phyloP scores from a whole-genome alignment of 1,284 basidiomycete species.

The Testicularia cyperi region DNA sequence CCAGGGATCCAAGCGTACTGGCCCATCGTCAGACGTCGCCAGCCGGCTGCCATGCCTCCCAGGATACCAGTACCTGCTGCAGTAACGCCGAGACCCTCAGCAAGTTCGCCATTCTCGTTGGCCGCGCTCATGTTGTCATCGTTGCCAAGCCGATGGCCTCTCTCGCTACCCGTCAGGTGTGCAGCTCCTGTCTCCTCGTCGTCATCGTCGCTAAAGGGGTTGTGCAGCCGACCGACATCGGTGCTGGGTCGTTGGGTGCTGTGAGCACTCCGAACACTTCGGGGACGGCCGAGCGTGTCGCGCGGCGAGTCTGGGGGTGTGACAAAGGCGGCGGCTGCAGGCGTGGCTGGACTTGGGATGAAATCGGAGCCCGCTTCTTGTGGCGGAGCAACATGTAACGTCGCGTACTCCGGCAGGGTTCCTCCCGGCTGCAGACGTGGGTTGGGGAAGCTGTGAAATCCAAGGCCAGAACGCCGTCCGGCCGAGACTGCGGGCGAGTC shows the following conservation, averaged over 20 bases:
- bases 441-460: too few species aligned
- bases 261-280: background rate
- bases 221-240: conserved; percentile 1
- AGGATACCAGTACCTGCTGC: conserved; percentile 31
- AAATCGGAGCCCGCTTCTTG: background rate
- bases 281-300: conserved; percentile 2
- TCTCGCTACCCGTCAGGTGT: background rate
- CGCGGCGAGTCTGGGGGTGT: conserved; percentile 21
- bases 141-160: too few species aligned
- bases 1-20: conserved; percentile 35
- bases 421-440: conserved; percentile 10
- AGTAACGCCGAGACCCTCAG: conserved; percentile 5
- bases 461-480: background rate
- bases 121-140: too few species aligned
- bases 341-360: conserved; percentile 3
- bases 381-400: background rate
- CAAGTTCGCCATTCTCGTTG: background rate
- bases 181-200: background rate
- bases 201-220: conserved; percentile 3
- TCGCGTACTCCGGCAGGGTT: conserved; percentile 14
- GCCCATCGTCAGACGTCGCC: conserved; percentile 42
- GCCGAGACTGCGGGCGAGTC: conserved; percentile 9
- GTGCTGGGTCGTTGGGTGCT: conserved; percentile 2
- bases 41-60: conserved; percentile 38
- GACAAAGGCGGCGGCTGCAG: conserved; percentile 8